Conservation (phyloP, 1,284 basidiomycete genomes). For the Coriolopsis trogii region DNA sequence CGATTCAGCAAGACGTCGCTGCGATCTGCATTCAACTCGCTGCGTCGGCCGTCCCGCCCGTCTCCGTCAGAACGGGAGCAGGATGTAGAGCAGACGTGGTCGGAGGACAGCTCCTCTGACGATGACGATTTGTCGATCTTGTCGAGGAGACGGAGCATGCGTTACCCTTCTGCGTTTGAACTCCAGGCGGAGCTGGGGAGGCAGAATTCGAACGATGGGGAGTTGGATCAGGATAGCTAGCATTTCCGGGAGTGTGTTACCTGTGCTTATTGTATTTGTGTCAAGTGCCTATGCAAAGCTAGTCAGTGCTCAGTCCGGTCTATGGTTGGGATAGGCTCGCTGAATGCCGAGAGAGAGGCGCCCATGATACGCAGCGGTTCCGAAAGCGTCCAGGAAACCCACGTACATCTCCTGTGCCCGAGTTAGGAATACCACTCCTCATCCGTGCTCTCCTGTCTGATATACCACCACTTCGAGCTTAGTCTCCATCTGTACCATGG, state of each 20-base stretch:
- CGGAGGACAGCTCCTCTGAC: constrained; percentile 69
- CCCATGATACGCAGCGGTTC: not conserved
- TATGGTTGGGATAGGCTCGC: too few relatives aligned
- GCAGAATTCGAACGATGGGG: constrained; percentile 16
- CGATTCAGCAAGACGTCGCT: constrained; percentile 56
- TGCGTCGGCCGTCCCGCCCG: constrained; percentile 26
- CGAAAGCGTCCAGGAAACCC: not conserved
- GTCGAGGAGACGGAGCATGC: constrained; percentile 25
- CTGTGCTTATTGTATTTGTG: too few relatives aligned
- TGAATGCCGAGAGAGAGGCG: too few relatives aligned
- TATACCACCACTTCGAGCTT: not conserved
- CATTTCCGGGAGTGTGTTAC: too few relatives aligned
- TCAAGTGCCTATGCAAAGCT: too few relatives aligned
- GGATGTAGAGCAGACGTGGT: constrained; percentile 46
- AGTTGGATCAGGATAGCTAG: constrained; percentile 18
- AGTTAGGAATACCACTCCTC: constrained; percentile 1
- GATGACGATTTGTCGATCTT: constrained; percentile 49
- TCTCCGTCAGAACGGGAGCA: constrained; percentile 30
- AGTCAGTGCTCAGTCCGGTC: too few relatives aligned
- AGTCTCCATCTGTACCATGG: too few relatives aligned
- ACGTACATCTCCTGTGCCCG: not conserved
- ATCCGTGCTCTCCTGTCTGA: not conserved
- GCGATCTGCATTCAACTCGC: constrained; percentile 45
- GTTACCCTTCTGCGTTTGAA: constrained; percentile 28
- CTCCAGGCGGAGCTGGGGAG: constrained; percentile 25